phyloP scores from a whole-genome alignment of 2,329 filamentous ascomycete species.

The Arachnomyces sp. region DNA sequence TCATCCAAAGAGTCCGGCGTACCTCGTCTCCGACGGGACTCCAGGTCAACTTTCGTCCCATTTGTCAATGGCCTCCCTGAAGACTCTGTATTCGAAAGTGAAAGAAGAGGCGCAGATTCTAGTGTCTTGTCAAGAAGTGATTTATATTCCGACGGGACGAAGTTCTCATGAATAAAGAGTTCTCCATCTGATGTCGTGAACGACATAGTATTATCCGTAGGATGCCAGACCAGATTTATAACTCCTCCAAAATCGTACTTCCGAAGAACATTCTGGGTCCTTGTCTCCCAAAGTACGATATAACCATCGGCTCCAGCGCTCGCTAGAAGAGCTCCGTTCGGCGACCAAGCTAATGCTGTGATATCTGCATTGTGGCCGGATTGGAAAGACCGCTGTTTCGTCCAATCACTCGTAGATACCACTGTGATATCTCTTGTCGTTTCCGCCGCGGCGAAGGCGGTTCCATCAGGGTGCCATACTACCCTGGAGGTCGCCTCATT shows the following conservation, averaged over 20 bases:
- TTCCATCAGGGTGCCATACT: conserved; percentile 89
- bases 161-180: conserved; percentile 70
- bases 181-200: conserved; percentile 92
- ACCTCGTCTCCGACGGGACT: conserved; percentile 47
- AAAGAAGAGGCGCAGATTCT: conserved; percentile 78
- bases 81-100: conserved; percentile 66
- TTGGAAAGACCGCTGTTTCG: conserved; percentile 70
- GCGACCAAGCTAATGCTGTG: conserved; percentile 84
- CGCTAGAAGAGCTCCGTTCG: conserved; percentile 82
- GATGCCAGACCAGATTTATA: conserved; percentile 84
- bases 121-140: conserved; percentile 44
- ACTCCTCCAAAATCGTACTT: conserved; percentile 75
- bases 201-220: conserved; percentile 75
- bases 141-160: conserved; percentile 46
- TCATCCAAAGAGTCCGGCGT: conserved; percentile 74
- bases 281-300: conserved; percentile 72
- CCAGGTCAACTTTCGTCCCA: conserved; percentile 47
- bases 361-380: conserved; percentile 77
- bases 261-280: conserved; percentile 72
- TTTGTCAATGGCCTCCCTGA: conserved; percentile 52
- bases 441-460: conserved; percentile 80
- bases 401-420: conserved; percentile 83
- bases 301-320: conserved; percentile 47
- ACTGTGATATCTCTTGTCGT: conserved; percentile 76
- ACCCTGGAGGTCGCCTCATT: conserved; percentile 66